A percentile compares a stretch with the other conserved stretches of the same genome.
phyloP scores from a whole-genome alignment of 176 grass and related monocot genomes.

The Puya raimondii region DNA sequence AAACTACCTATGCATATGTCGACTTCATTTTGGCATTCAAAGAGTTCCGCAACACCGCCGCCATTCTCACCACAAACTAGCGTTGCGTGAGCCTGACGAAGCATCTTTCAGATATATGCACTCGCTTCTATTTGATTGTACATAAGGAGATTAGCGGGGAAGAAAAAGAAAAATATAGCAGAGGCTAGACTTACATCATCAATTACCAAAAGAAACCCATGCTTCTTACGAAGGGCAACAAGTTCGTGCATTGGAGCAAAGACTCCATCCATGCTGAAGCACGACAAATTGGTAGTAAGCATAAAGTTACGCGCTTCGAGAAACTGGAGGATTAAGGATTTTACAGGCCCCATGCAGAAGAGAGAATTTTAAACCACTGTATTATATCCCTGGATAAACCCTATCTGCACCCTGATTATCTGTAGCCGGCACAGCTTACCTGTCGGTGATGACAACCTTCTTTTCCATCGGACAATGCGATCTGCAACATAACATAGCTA shows the following conservation, averaged over 20 bases:
- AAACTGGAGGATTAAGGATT: background rate
- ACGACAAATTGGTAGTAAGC: too few species aligned
- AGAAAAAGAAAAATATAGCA: background rate
- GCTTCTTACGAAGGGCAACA: slow-evolving; percentile 59
- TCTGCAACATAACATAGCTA: slow-evolving; percentile 21
- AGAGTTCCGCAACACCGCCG: slow-evolving; percentile 54
- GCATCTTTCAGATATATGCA: slow-evolving; percentile 10
- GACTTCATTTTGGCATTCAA: slow-evolving; percentile 65
- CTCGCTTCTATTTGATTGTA: too few species aligned
- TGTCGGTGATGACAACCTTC: slow-evolving; percentile 89
- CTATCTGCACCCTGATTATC: background rate
- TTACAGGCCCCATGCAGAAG: too few species aligned
- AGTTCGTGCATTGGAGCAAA: slow-evolving; percentile 68
- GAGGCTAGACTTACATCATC: slow-evolving; percentile 52
- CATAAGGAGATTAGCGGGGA: too few species aligned
- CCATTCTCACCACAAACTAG: slow-evolving; percentile 86
- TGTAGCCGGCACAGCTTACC: slow-evolving; percentile 30
- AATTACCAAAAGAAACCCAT: slow-evolving; percentile 81
- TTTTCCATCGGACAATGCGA: slow-evolving; percentile 59
- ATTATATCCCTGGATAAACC: background rate
- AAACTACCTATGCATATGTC: slow-evolving; percentile 82
- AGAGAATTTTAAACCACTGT: too few species aligned
- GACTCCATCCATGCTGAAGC: slow-evolving; percentile 94
- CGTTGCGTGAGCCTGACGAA: slow-evolving; percentile 71
- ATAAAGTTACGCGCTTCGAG: slow-evolving; percentile 19